phyloP scores from a whole-genome alignment of 2,329 filamentous ascomycete species.

The Phialophora tarda region DNA sequence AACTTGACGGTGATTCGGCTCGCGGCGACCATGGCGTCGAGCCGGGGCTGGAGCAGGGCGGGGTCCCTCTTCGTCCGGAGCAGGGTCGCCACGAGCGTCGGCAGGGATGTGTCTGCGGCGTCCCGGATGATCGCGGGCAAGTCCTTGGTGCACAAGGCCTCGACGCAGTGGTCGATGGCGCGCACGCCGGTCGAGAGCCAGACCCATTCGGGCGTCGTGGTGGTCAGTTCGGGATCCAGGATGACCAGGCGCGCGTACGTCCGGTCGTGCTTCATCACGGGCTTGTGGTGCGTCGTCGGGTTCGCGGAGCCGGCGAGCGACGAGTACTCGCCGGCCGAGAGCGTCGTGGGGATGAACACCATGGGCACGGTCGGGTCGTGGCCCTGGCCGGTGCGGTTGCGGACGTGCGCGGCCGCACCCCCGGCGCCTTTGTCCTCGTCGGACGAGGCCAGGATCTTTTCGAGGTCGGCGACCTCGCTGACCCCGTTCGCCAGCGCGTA shows the following conservation, averaged over 20 bases:
- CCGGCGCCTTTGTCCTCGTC: neutral
- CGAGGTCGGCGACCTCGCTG: neutral
- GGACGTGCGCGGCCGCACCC: neutral
- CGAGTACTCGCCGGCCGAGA: conserved; percentile 52
- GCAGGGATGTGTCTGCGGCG: conserved; percentile 35
- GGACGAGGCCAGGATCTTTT: neutral
- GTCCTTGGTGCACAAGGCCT: conserved; percentile 38
- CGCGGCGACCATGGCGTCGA: conserved; percentile 34
- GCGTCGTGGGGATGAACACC: conserved; percentile 51
- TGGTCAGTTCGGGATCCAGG: conserved; percentile 39
- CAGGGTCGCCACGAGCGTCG: conserved; percentile 32
- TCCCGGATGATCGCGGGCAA: conserved; percentile 27
- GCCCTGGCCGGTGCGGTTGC: neutral
- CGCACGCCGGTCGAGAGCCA: conserved; percentile 43
- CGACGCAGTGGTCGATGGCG: conserved; percentile 43
- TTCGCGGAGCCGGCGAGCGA: conserved; percentile 50
- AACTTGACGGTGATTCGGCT: conserved; percentile 42
- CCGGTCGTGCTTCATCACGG: conserved; percentile 13
- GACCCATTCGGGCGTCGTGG: conserved; percentile 39
- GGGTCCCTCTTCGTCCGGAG: conserved; percentile 30
- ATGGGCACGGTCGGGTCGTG: conserved; percentile 5
- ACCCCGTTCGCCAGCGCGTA: neutral
- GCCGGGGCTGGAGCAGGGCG: conserved; percentile 4
- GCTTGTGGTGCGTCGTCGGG: neutral
- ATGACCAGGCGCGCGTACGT: conserved; percentile 24